Base-by-base conservation (phyloP, 2,329 filamentous ascomycete genomes). In the Talaromyces sp. region DNA sequence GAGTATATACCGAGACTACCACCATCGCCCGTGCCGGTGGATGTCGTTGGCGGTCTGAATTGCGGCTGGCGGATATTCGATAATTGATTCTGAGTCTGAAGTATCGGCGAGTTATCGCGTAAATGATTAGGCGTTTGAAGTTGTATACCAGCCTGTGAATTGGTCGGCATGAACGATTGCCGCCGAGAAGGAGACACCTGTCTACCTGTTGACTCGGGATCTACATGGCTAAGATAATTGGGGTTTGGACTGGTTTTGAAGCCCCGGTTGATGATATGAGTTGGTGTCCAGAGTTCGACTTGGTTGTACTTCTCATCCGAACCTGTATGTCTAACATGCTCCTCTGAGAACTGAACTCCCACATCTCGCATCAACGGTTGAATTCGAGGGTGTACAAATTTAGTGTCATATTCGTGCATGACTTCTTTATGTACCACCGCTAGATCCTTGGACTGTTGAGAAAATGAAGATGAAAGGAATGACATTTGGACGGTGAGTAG, bases 321-420 rank as follows among this genome's bases (percentile, higher is more conserved):
- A 62, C 74, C 76, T 24, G 80, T 71, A 33, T 74, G 71, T 58
- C 73, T 71, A 35, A 66, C 76, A 69, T 72, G 75, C 68, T 71
- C 75, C 68, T 78, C 75, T 0, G 86, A 87, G 66, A 90, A 89
- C 76, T 98, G 94, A 0, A 90, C 95, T 6, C 87, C 90, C 1
- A 94, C 92, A 72, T 90, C 86, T 69, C 89, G 83, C 69, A 96
- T 91, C 5, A 90, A 83, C 8, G 90, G 91, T 70, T 96, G 91
- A n/a, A 96, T 86, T 11, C 89, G 86, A 2, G 95, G 95, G 73
- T 96, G 92, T 0, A 99, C 95, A 73, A 90, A 97, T 80, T 99
- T 99, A 70, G 88, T 91, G 74, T 98, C 92, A 74, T 99, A 99
- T 79, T 99, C 95, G 75, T 93, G 89, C 79, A 98, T 84, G 5